Base-by-base conservation (phyloP, 1,139 yeast genomes). In the Suhomyces maxii region DNA sequence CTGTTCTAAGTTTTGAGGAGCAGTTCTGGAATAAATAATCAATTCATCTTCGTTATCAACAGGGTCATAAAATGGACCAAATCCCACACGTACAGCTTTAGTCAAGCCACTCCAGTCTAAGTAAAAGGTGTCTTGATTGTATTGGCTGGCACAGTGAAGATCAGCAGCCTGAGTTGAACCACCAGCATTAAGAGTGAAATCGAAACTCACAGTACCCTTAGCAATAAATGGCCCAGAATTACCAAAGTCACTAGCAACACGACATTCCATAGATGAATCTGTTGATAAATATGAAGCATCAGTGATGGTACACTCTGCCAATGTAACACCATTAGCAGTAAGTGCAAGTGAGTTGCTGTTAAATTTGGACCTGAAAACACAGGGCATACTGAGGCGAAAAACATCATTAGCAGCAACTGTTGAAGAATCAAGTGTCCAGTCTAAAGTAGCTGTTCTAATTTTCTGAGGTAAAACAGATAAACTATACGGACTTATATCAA, bases 101-200 rank as follows among this genome's bases (percentile, higher is more conserved):
- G 45, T 28, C 36, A 58, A 42, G 1, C 52, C 54, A 34, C 52
- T 47, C 59, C 60, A 57, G 33, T 42, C 40, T 8, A 55, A 34
- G 32, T 41, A 39, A n/a, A 53, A 38, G 1, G 30, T 10, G 11
- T n/a, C 14, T 18, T 18, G 35, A 26, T 33, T 35, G 11, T 26
- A 28, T n/a, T 35, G 31, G 18, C 10, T 14, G 7, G 45, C 45
- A 39, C 45, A 42, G 13, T 36, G 38, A 25, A 57, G 36, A 36
- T 59, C 64, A 10, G 51, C 40, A 6, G 40, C 34, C 8, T 31
- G 13, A 11, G 58, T 48, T 7, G 64, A 59, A 3, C 60, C 61
- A 18, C 64, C 64, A 37, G 54, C 62, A 42, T 56, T 56, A 39
- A 59, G 58, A 5, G 56, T 53, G 42, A 59, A 57, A 37, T 56